phyloP scores from a whole-genome alignment of 768 basidiomycete genomes.

The Pleurotus salmoneostramineus region DNA sequence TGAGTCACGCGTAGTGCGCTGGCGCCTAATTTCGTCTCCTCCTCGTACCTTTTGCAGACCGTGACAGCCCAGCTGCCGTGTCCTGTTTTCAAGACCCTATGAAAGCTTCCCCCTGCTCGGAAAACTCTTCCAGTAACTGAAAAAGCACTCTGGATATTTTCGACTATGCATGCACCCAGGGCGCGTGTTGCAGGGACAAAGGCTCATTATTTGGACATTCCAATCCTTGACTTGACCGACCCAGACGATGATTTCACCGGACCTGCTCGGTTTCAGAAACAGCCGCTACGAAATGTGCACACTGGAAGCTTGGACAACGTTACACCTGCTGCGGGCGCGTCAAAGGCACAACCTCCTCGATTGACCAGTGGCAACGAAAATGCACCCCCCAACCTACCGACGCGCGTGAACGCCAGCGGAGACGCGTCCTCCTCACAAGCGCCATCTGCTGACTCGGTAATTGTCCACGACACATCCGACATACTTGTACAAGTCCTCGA shows the following conservation, averaged over 20 bases:
- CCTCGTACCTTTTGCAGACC: too few relatives aligned
- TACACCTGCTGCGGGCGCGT: neutral
- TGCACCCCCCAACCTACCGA: neutral
- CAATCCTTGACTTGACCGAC: conserved; percentile 49
- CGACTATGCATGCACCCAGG: too few relatives aligned
- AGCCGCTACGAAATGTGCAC: neutral
- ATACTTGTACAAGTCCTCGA: conserved; percentile 54
- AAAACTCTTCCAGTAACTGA: too few relatives aligned
- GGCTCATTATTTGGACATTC: neutral
- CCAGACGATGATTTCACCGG: conserved; percentile 35
- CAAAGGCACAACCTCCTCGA: neutral
- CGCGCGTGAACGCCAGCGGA: conserved; percentile 6
- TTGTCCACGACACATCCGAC: conserved; percentile 13
- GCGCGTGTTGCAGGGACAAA: too few relatives aligned
- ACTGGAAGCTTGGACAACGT: conserved; percentile 22
- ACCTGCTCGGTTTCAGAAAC: neutral
- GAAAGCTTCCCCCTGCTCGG: too few relatives aligned
- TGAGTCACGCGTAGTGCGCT: too few relatives aligned
- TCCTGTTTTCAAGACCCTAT: too few relatives aligned
- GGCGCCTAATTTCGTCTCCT: too few relatives aligned
- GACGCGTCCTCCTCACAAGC: neutral
- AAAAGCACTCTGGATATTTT: too few relatives aligned
- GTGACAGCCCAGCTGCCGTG: too few relatives aligned
- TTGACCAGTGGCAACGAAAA: conserved; percentile 5
- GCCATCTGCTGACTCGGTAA: conserved; percentile 16